A percentile compares a stretch with the other conserved stretches of the same genome.
Evolutionary conservation across 805 yeast genomes (phyloP).

Genomic region (Lipomyces mesembrius): DNA sequence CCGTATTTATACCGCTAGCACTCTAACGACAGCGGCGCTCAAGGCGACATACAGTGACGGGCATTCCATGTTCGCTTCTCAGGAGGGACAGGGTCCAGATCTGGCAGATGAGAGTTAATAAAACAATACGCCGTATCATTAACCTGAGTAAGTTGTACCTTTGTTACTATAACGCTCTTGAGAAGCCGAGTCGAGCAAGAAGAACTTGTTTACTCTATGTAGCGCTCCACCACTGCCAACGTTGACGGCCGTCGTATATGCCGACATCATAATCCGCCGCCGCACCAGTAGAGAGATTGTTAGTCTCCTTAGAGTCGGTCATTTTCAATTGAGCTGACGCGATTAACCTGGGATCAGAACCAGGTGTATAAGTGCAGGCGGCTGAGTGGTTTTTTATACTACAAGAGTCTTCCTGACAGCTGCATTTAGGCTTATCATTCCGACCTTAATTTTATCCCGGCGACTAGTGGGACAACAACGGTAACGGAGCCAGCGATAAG

Average conservation of each 20-base stretch:
- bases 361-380: neutral
- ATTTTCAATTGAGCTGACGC: neutral
- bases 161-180: slow-evolving; percentile 31
- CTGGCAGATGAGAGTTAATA: slow-evolving; percentile 14
- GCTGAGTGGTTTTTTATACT: neutral
- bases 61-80: slow-evolving; percentile 32
- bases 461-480: neutral
- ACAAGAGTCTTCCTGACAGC: slow-evolving; percentile 6
- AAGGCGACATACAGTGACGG: slow-evolving; percentile 24
- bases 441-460: neutral
- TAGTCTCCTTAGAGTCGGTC: slow-evolving; percentile 13
- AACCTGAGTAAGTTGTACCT: slow-evolving; percentile 11
- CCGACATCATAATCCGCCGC: slow-evolving; percentile 11
- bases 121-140: neutral
- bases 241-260: slow-evolving; percentile 3
- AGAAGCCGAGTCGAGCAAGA: slow-evolving; percentile 30
- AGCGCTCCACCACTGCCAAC: slow-evolving; percentile 6
- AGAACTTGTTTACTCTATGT: slow-evolving; percentile 23
- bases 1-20: slow-evolving; percentile 47
- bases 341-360: neutral
- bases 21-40: neutral
- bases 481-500: too few species aligned
- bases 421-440: neutral
- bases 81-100: slow-evolving; percentile 37
- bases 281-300: slow-evolving; percentile 6